These are phyloP conservation scores for Arbutus unedo DNA, from an alignment of 148 eudicot species.

Conservation along the genomic window DNA sequence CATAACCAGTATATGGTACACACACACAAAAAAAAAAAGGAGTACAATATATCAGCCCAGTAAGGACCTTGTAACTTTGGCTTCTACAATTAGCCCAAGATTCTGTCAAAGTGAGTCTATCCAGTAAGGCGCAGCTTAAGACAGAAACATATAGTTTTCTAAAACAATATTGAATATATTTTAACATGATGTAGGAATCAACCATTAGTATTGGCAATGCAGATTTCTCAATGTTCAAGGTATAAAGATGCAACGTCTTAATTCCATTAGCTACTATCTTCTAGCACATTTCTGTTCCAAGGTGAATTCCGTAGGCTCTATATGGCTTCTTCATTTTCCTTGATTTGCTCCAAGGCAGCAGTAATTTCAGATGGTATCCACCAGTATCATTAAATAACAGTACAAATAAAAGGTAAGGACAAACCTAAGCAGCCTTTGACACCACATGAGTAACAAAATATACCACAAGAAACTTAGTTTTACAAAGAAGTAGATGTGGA, in stretches of 20 bases:
- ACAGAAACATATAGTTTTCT: background rate
- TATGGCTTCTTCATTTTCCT: conserved; percentile 98
- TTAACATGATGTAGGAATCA: conserved; percentile 20
- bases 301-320: conserved; percentile 90
- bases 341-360: conserved; percentile 89
- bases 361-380: conserved; percentile 81
- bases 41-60: conserved; percentile 10
- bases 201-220: conserved; percentile 89
- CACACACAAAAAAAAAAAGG: too few species aligned
- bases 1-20: too few species aligned
- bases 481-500: background rate
- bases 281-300: conserved; percentile 99
- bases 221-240: conserved; percentile 96
- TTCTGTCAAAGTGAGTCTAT: conserved; percentile 46
- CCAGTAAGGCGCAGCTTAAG: conserved; percentile 7
- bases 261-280: conserved; percentile 88
- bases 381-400: conserved; percentile 6
- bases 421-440: too few species aligned
- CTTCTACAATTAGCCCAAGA: conserved; percentile 91
- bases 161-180: background rate
- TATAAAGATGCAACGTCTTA: conserved; percentile 78
- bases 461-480: too few species aligned
- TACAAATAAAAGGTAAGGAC: background rate
- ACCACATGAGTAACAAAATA: too few species aligned
- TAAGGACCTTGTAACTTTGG: conserved; percentile 73